phyloP scores from a whole-genome alignment of 306 rosid genomes.

The Cucumis hystrix region DNA sequence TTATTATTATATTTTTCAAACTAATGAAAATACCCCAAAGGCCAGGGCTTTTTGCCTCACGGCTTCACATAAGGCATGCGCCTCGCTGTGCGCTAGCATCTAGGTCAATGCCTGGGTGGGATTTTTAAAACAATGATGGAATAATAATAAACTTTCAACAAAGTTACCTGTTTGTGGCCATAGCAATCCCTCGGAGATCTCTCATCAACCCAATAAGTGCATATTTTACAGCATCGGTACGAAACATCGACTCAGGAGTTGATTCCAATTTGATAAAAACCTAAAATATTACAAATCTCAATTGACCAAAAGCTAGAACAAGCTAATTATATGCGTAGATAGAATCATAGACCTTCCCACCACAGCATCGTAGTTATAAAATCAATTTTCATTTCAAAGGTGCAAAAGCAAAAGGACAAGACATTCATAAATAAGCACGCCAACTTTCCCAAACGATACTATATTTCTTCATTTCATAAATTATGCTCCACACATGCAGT shows the following conservation, averaged over 20 bases:
- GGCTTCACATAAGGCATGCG: too few species aligned
- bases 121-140: background rate
- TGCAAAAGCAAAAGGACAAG: background rate
- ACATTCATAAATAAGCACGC: background rate
- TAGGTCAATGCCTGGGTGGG: too few species aligned
- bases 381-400: background rate
- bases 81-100: too few species aligned
- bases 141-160: background rate
- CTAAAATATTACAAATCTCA: conserved; percentile 23
- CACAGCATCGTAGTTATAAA: background rate
- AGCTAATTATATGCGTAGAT: background rate
- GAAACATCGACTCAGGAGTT: conserved; percentile 85
- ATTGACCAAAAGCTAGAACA: conserved; percentile 2
- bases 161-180: conserved; percentile 87
- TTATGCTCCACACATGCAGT: background rate
- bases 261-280: conserved; percentile 82
- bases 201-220: conserved; percentile 89
- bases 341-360: background rate
- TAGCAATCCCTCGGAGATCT: conserved; percentile 95
- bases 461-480: background rate
- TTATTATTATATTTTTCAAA: too few species aligned
- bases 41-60: too few species aligned
- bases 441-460: background rate
- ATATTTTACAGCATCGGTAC: conserved; percentile 72
- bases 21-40: too few species aligned